These are phyloP conservation scores for Mortierella antarctica DNA, from an alignment of 192 early-diverging fungal genomes.

Conservation along the genomic window DNA sequence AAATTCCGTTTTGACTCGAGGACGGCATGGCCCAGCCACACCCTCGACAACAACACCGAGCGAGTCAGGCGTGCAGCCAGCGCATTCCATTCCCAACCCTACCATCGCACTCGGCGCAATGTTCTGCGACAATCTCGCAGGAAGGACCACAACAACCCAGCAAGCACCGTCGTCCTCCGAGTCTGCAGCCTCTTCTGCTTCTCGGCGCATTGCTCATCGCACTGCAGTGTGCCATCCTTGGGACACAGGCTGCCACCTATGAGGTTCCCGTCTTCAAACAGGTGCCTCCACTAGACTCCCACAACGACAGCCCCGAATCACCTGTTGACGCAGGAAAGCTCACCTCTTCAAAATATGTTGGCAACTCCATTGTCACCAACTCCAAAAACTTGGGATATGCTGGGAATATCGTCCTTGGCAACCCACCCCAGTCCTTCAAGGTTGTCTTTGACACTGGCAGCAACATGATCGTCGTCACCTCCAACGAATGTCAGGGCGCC, in stretches of 20 bases:
- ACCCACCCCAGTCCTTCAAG: conserved; percentile 87
- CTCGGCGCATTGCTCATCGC: no score
- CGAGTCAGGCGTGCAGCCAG: no score
- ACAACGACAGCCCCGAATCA: neutral
- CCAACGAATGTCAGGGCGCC: conserved; percentile 32
- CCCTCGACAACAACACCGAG: no score
- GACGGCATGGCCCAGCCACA: no score
- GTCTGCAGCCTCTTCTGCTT: no score
- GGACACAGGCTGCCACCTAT: conserved; percentile 6
- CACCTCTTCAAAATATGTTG: conserved; percentile 41
- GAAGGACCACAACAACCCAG: no score
- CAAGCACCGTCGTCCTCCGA: no score
- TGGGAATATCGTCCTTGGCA: conserved; percentile 85
- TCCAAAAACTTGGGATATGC: conserved; percentile 75
- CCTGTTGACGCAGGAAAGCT: neutral
- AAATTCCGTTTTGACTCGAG: no score
- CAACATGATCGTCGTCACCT: conserved; percentile 53
- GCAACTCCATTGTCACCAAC: conserved; percentile 37
- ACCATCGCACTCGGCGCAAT: no score
- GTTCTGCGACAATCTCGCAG: no score
- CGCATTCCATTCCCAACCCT: no score
- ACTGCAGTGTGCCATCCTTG: no score
- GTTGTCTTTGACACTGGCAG: conserved; percentile 92
- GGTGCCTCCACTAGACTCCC: neutral
- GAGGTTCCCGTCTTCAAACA: conserved; percentile 35